Base-by-base conservation (phyloP, 495 filamentous ascomycete species). In the Xylaria castorea region DNA sequence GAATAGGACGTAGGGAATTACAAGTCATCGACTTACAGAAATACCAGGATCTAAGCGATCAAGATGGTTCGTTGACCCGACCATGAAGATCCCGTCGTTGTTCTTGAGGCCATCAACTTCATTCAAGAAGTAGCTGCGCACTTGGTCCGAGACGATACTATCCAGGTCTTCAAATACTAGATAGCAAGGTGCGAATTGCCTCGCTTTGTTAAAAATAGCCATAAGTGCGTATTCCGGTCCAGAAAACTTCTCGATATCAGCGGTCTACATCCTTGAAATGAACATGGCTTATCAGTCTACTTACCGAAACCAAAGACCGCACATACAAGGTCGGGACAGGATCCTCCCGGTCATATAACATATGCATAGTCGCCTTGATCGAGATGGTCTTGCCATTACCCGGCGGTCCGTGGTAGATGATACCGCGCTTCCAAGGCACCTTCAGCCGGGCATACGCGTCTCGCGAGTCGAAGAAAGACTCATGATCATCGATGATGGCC, bases 341-440 rank as follows among this genome's bases (percentile, higher is more conserved):
- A 16, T 82, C 71, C 55, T 80, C 66, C 27, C 83, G 78, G 18
- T 79, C 76, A 5, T 84, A 83, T n/a, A 91, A 78, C 42, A 82
- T 85, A 73, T 87, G 83, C 88, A 91, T 91, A 50, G 88, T 83
- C 22, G 90, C 90, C 81, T 91, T 91, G 81, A 91, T 89, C 36
- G 84, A 86, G 74, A 91, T 88, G n/a, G 90, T 91, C 80, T 92
- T 92, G 4, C 90, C 90, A 73, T 91, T 91, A 0, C 88, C 88
- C 0, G 87, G 88, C 12, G 87, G 88, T 0, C 88, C 88, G 71
- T 89, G 83, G 79, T 88, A 89, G 63, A 90, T 89, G 50, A 90
- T 77, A 1, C 86, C 86, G 55, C 87, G 77, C 79, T 85, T 81
- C 78, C 79, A 84, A 18, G 91, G 89, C 12, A 92, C 89, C 64